Base-by-base conservation (phyloP, 2,329 filamentous ascomycete genomes). In the Penicillium sp. region DNA sequence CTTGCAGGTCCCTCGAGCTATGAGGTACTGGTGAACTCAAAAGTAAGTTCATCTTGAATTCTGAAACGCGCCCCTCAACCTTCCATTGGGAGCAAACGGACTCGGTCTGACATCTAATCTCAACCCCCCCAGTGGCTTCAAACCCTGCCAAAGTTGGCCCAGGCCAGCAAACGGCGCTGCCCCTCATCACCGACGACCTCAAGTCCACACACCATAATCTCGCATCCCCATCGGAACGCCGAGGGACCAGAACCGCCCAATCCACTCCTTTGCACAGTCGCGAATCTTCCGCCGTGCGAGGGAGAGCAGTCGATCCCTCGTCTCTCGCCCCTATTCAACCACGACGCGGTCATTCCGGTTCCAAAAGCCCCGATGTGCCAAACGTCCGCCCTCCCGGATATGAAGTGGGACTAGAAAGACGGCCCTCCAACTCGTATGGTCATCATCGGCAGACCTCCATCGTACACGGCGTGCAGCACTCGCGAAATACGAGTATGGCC, bases 371-470 rank as follows among this genome's bases (percentile, higher is more conserved):
- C 31, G 71, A 73, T 50, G 62, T 70, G 6, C 59, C 62, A 34
- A 49, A 63, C 43, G 61, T 52, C 39, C 69, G 71, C 22, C 65
- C 70, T 33, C 53, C 62, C 54, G 65, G 62, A 54, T 66, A 72
- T 50, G 70, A 72, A 58, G 65, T 57, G 38, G 61, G 60, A 47
- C 57, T 73, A 50, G 72, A 75, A 61, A 64, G 71, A 53, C 63
- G 68, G 45, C 70, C 72, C 30, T 74, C 71, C 6, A 72, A 71
- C 51, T 79, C 78, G 13, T 86, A 97, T 77, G 89, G 88, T 52
- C 91, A 99, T 70, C 90, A 97, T 72, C 86, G 93, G 47, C 90
- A 99, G 74, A 95, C 92, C 0, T 97, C 92, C 41, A 96, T 97
- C 61, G 91, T 97, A 49, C 89, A 97, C 82, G 92, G 93, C 46